Evolutionary conservation across 2,329 filamentous ascomycete genomes (phyloP).

Genomic region (Colletotrichum endophyticum): DNA sequence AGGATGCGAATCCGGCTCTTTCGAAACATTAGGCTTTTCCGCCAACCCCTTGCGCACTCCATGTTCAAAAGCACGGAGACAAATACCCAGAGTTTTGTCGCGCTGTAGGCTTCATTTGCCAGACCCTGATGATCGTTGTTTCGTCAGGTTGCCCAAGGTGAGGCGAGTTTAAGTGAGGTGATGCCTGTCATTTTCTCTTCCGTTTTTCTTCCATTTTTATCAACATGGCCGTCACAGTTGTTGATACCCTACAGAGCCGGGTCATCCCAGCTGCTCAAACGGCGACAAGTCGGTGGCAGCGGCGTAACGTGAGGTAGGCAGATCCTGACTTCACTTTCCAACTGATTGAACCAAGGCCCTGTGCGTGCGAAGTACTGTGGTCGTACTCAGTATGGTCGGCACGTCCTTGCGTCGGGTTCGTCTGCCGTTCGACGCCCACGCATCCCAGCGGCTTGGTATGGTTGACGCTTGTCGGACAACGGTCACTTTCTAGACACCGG

Average conservation of each 20-base stretch:
- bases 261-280: slow-evolving; percentile 5
- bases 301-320: neutral
- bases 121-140: neutral
- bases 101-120: neutral
- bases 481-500: neutral
- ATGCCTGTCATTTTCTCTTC: neutral
- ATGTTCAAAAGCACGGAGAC: neutral
- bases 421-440: neutral
- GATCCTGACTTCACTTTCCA: neutral
- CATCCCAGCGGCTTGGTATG: neutral
- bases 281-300: neutral
- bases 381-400: neutral
- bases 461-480: neutral
- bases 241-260: slow-evolving; percentile 10
- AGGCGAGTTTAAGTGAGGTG: neutral
- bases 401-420: neutral
- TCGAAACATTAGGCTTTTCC: neutral
- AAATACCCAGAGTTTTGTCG: neutral
- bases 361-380: neutral
- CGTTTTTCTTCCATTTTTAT: neutral
- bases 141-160: neutral
- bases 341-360: neutral
- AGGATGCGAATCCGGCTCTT: neutral
- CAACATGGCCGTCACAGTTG: neutral
- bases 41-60: neutral